Evolutionary conservation across 2,329 filamentous ascomycete species (phyloP).

Genomic region (Botryotinia narcissicola): DNA sequence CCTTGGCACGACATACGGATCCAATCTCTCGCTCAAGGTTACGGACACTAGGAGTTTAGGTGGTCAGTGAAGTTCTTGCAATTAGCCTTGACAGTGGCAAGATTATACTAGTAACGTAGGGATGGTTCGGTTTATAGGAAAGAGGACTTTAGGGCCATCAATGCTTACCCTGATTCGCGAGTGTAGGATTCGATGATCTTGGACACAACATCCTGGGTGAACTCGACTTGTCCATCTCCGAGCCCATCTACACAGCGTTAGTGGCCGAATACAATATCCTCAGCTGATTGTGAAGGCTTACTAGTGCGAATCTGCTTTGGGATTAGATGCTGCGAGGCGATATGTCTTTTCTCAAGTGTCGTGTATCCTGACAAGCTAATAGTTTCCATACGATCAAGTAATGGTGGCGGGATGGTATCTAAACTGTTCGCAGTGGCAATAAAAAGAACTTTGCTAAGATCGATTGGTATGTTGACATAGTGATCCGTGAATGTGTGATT

Average conservation of each 20-base stretch:
- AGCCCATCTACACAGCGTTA: slow-evolving; percentile 60
- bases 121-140: neutral
- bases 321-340: slow-evolving; percentile 87
- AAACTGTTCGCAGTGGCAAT: slow-evolving; percentile 95
- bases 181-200: slow-evolving; percentile 97
- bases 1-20: slow-evolving; percentile 89
- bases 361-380: slow-evolving; percentile 94
- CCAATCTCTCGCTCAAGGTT: slow-evolving; percentile 96
- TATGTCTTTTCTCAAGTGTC: slow-evolving; percentile 93
- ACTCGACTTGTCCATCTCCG: slow-evolving; percentile 66
- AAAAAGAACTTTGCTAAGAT: slow-evolving; percentile 94
- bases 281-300: slow-evolving; percentile 26
- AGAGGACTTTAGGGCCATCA: neutral
- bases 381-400: slow-evolving; percentile 96
- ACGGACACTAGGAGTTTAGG: slow-evolving; percentile 63
- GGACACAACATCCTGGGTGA: slow-evolving; percentile 82
- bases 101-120: neutral
- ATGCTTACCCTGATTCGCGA: slow-evolving; percentile 63
- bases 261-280: slow-evolving; percentile 20
- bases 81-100: neutral
- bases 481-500: slow-evolving; percentile 94
- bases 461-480: slow-evolving; percentile 92
- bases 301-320: slow-evolving; percentile 90
- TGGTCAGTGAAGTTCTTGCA: slow-evolving; percentile 15
- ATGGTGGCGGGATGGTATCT: slow-evolving; percentile 89